Evolutionary conservation across 2,329 filamentous ascomycete genomes (phyloP), one percentile per base, ranked within the genome.

Genomic region (Talaromyces sp.): DNA sequence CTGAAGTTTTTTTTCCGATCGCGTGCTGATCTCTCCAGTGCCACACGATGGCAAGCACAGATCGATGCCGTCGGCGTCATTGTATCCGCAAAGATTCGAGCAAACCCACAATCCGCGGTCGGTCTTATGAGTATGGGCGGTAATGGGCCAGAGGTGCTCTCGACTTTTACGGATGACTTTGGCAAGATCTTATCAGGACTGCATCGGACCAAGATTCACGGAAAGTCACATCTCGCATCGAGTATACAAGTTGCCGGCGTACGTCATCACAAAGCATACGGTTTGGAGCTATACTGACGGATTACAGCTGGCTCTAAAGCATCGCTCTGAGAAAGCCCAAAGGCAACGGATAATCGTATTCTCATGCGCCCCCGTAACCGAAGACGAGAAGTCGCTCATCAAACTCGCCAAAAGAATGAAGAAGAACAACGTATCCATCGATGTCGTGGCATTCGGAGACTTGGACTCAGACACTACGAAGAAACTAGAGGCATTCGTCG

Each of bases 71-170:
- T 96, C 74, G 95, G 91, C 80, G 89, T 97, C 74, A 90, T 98
- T 74, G 98, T 98, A 84, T 92, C 93, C 76, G 92, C 90, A 75
- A 97, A 99, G 80, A 97, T 93, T 71, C 90, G 93, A 81, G 90
- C 90, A 71, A 97, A 99, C 79, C 93, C 95, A 37, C 95, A 99
- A 81, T 98, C 94, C 8, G 96, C 93, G 11, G 95, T 99, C 70
- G 95, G 96, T 61, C 84, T 99, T 69, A 97, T 99, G 93, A 97
- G 92, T 81, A 98, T 98, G 94, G 95, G 92, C 69, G 95, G 94
- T 74, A 94, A 92, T 76, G 93, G 93, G n/a, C 95, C 95, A 58
- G 94, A 98, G 81, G 94, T 99, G 69, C 87, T 99, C 69, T 96
- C 95, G 66, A 99, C 95, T 39, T 87, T 98, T 76, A 98, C 95